Evolutionary conservation across 805 yeast genomes (phyloP).

Genomic region (Candida saitoana): DNA sequence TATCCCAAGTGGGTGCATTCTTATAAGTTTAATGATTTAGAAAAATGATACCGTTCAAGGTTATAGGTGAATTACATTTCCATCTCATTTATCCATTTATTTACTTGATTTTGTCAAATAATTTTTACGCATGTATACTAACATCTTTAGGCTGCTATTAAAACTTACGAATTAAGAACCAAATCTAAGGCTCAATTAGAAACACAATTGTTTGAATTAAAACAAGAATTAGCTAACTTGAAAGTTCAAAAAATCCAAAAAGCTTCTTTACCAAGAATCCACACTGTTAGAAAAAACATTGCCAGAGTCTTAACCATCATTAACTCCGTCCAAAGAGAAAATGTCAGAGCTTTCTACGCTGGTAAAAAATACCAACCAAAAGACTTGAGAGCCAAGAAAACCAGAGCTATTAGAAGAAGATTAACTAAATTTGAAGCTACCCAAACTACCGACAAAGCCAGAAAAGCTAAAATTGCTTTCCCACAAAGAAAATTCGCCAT

Average conservation of each 20-base stretch:
- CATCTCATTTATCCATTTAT: background rate
- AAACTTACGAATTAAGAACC: conserved; percentile 94
- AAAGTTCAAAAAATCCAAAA: conserved; percentile 93
- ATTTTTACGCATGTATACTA: background rate
- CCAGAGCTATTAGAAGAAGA: conserved; percentile 99
- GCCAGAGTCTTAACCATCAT: conserved; percentile 97
- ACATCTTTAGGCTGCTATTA: conserved; percentile 70
- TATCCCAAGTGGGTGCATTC: too few relatives aligned
- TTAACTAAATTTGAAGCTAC: conserved; percentile 83
- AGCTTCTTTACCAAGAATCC: conserved; percentile 93
- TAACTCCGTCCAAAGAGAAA: conserved; percentile 94
- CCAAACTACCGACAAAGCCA: conserved; percentile 80
- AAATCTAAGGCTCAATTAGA: conserved; percentile 96
- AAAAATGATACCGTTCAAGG: too few relatives aligned
- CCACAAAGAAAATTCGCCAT: conserved; percentile 98
- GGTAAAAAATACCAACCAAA: conserved; percentile 96
- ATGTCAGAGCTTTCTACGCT: conserved; percentile 90
- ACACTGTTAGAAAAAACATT: conserved; percentile 96
- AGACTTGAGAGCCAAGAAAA: conserved; percentile 98
- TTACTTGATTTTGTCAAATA: too few relatives aligned
- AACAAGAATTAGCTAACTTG: conserved; percentile 93
- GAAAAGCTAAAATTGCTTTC: conserved; percentile 91
- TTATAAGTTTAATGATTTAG: too few relatives aligned
- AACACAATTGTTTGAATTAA: conserved; percentile 89
- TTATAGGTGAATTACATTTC: too few relatives aligned